A percentile compares a stretch with the other conserved stretches of the same genome.
These are phyloP conservation scores for Blastomyces parvus DNA, from an alignment of 2,329 filamentous ascomycete species.

Conservation along the genomic window DNA sequence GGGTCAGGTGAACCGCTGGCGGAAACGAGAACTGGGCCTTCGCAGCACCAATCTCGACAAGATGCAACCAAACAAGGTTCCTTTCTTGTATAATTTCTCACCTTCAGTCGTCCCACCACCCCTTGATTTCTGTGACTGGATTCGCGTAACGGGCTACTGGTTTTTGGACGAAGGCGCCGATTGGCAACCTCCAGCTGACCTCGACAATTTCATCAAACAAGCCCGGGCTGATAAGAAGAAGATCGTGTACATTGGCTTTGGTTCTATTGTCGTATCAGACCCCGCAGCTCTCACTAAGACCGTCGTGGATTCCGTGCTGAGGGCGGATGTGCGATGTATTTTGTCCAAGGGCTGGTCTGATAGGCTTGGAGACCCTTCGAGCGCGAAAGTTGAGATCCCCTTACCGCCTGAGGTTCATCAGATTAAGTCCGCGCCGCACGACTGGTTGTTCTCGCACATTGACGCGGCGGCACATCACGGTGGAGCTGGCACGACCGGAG, in stretches of 20 bases:
- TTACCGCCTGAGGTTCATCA: slow-evolving; percentile 72
- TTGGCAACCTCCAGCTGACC: slow-evolving; percentile 66
- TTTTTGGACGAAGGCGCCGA: slow-evolving; percentile 67
- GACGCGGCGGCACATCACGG: slow-evolving; percentile 93
- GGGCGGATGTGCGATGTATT: slow-evolving; percentile 88
- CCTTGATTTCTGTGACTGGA: slow-evolving; percentile 94
- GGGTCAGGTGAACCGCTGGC: slow-evolving; percentile 85
- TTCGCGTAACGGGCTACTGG: slow-evolving; percentile 95
- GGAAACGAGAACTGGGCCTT: slow-evolving; percentile 67
- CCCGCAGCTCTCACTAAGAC: slow-evolving; percentile 80
- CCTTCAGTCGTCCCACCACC: slow-evolving; percentile 89
- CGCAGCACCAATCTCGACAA: slow-evolving; percentile 77
- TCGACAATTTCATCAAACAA: slow-evolving; percentile 71
- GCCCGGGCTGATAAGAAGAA: slow-evolving; percentile 77
- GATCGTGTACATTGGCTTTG: slow-evolving; percentile 93
- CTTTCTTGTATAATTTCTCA: slow-evolving; percentile 96
- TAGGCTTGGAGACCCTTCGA: slow-evolving; percentile 53
- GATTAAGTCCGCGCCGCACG: slow-evolving; percentile 86
- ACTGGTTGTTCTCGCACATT: slow-evolving; percentile 91
- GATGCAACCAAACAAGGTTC: slow-evolving; percentile 94
- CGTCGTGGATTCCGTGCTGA: slow-evolving; percentile 83
- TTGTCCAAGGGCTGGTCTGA: slow-evolving; percentile 97
- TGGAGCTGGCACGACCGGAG: slow-evolving; percentile 88
- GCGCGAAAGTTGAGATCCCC: slow-evolving; percentile 54
- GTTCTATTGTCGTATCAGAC: slow-evolving; percentile 88